A percentile compares a stretch with the other conserved stretches of the same genome.
Evolutionary conservation across 768 basidiomycete species (phyloP).

Genomic region (Sporobolomyces pararoseus): DNA sequence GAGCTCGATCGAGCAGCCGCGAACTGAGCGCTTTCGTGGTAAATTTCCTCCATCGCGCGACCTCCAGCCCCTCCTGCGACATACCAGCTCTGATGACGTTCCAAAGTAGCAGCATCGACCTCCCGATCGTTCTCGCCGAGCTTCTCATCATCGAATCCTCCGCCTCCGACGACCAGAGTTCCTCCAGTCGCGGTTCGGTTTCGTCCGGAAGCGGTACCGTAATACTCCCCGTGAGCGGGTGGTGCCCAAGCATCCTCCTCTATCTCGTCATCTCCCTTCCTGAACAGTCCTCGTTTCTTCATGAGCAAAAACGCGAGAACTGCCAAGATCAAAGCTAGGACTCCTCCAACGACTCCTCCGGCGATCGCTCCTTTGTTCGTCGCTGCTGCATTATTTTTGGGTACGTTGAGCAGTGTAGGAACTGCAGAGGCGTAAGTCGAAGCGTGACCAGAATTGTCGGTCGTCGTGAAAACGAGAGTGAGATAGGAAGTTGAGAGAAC

Average conservation of each 20-base stretch:
- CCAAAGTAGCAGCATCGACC: conserved; percentile 27
- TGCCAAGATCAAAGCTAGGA: conserved; percentile 15
- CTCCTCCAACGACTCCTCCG: conserved; percentile 33
- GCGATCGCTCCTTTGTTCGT: conserved; percentile 26
- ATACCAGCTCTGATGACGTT: conserved; percentile 33
- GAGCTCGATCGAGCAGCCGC: conserved; percentile 3
- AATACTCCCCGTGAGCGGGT: conserved; percentile 3
- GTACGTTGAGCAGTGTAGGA: conserved; percentile 23
- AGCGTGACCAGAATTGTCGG: conserved; percentile 15
- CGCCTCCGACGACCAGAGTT: background rate
- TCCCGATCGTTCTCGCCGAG: conserved; percentile 19
- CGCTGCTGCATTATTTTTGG: background rate
- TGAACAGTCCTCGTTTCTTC: conserved; percentile 23
- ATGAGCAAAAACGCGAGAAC: conserved; percentile 6
- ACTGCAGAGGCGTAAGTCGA: background rate
- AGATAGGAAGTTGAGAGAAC: conserved; percentile 15
- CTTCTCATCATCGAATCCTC: conserved; percentile 11
- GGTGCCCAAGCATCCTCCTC: conserved; percentile 38
- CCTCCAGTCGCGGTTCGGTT: conserved; percentile 7
- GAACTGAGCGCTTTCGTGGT: background rate
- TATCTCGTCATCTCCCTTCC: conserved; percentile 23
- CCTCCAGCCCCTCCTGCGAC: conserved; percentile 4
- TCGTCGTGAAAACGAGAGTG: conserved; percentile 20
- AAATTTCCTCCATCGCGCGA: background rate
- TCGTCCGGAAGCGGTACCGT: background rate